Evolutionary conservation across 306 rosid species (phyloP), one percentile per base, ranked within the genome.

Genomic region (Acmispon strigosus): DNA sequence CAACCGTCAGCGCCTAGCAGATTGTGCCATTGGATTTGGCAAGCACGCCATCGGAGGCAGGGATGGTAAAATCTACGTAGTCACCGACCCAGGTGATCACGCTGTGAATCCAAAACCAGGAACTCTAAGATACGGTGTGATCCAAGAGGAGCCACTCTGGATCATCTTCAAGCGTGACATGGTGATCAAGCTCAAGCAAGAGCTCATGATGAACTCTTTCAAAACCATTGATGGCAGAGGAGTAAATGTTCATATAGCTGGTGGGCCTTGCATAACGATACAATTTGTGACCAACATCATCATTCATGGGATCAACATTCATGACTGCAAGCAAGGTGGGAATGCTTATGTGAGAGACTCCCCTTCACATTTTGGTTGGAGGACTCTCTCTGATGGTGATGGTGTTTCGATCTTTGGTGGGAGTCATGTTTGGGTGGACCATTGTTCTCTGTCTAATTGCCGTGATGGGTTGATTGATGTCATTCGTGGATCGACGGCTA

Each of bases 151-250:
- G 19, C 97, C 97, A 0, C 18, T 91, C 1, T 94, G 97, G 99
- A 91, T 94, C 81, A 79, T 78, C 4, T 94, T 94, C 88, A 58
- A 89, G 1, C 48, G 84, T 0, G 88, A 87, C 83, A 91, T 94
- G 99, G 87, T 76, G 48, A 91, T 94, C 49, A 86, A 62, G 82
- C 82, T 91, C 0, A 84, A 84, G 47, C 69, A 88, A 43, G 99
- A 94, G 76, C 80, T 94, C 0, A 78, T 94, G 47, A 81, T 94
- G 89, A 94, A 91, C 77, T 91, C 99, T 0, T 91, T 84, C 68
- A 94, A 94, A 61, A 94, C 97, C 0, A 86, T 94, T 70, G 99
- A 94, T 53, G 99, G 99, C 0, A 83, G 97, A 60, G 99, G 97
- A 10, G 79, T 41, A 0, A 86, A 51, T 43, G 99, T 94, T 1